These are phyloP conservation scores for Nakaseomyces glabratus DNA, from an alignment of 1,139 yeast genomes.

Conservation along the genomic window DNA sequence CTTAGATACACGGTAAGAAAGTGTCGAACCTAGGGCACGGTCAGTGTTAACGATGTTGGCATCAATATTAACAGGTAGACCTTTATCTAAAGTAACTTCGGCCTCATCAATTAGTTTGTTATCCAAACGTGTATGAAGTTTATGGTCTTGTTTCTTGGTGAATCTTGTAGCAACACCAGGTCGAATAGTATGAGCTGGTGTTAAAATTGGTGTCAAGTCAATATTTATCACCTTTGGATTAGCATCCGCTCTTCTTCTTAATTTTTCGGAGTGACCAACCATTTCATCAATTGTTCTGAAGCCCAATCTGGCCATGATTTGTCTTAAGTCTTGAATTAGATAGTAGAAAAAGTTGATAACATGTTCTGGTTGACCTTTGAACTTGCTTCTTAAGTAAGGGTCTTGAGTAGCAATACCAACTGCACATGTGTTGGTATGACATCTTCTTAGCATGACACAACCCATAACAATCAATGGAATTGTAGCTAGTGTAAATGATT, in stretches of 20 bases:
- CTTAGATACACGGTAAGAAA: conserved; percentile 89
- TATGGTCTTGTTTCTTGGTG: conserved; percentile 90
- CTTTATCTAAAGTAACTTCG: conserved; percentile 85
- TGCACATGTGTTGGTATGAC: conserved; percentile 90
- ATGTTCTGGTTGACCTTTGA: conserved; percentile 95
- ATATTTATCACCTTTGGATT: conserved; percentile 86
- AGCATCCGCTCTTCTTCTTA: conserved; percentile 77
- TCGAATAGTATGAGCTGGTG: conserved; percentile 93
- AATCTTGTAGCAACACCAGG: conserved; percentile 97
- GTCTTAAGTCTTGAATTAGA: conserved; percentile 84
- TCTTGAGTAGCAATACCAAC: conserved; percentile 99
- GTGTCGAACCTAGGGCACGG: conserved; percentile 89
- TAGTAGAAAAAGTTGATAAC: conserved; percentile 96
- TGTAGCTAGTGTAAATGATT: conserved; percentile 97
- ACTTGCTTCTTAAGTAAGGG: conserved; percentile 85
- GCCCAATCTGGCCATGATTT: conserved; percentile 89
- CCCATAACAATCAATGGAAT: conserved; percentile 97
- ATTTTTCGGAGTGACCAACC: conserved; percentile 94
- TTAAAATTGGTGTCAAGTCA: conserved; percentile 84
- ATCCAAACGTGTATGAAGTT: conserved; percentile 84
- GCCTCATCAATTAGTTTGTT: conserved; percentile 94
- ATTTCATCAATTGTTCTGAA: conserved; percentile 93
- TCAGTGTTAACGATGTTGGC: conserved; percentile 92
- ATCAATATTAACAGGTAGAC: conserved; percentile 88
- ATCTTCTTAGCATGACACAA: conserved; percentile 90